Percentiles rank a stretch among this genome's conserved stretches.
Conservation (phyloP, 2,329 filamentous ascomycete genomes). For the Fusarium beomiforme region DNA sequence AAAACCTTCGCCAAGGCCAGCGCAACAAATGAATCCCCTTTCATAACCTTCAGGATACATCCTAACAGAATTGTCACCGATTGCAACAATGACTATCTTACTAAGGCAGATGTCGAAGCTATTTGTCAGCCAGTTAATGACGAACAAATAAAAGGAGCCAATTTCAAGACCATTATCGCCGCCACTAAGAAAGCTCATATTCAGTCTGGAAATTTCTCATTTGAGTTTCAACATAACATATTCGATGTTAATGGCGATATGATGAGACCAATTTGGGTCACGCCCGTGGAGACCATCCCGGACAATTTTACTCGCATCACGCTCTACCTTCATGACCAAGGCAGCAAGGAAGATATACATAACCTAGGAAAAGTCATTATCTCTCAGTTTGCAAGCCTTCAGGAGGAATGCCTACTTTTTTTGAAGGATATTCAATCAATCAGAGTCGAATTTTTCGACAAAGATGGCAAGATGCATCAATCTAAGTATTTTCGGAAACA, state of each 20-base stretch:
- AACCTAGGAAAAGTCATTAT: background rate
- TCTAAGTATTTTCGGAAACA: constrained; percentile 6
- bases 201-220: constrained; percentile 27
- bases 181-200: constrained; percentile 27
- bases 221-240: constrained; percentile 16
- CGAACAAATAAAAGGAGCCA: constrained; percentile 12
- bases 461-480: background rate
- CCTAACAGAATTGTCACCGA: constrained; percentile 15
- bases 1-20: constrained; percentile 11
- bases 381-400: constrained; percentile 17
- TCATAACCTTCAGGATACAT: constrained; percentile 17
- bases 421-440: constrained; percentile 11
- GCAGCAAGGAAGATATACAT: background rate
- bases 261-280: constrained; percentile 25
- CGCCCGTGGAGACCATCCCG: background rate
- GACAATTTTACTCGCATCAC: constrained; percentile 20
- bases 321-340: constrained; percentile 19
- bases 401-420: constrained; percentile 15
- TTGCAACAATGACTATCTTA: constrained; percentile 26
- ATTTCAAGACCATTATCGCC: constrained; percentile 28
- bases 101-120: constrained; percentile 3
- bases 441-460: background rate
- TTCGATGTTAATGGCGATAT: background rate
- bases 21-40: background rate
- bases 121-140: constrained; percentile 6